Evolutionary conservation across 345 rosid genomes (phyloP).

Genomic region (Iberis pinnata): DNA sequence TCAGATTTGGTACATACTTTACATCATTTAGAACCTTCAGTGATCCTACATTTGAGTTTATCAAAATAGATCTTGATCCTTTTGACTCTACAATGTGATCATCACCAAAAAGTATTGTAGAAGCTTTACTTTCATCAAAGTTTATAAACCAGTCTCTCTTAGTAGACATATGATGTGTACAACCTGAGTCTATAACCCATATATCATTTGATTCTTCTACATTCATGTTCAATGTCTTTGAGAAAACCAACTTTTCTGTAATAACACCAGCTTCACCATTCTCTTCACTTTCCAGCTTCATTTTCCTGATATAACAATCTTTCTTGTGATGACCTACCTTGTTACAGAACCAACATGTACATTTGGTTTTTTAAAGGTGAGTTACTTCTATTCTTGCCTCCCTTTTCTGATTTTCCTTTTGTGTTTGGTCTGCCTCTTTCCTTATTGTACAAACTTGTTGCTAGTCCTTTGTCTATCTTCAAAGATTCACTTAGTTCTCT

Average conservation of each 20-base stretch:
- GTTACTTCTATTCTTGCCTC: background rate
- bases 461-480: too few relatives aligned
- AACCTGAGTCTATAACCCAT: background rate
- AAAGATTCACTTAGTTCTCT: too few relatives aligned
- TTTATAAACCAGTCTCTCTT: background rate
- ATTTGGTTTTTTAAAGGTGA: background rate
- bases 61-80: too few relatives aligned
- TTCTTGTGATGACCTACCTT: background rate
- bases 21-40: too few relatives aligned
- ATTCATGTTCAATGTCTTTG: background rate
- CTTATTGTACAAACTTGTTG: too few relatives aligned
- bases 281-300: background rate
- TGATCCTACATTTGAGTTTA: too few relatives aligned
- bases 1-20: too few relatives aligned
- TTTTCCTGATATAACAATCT: background rate
- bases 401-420: too few relatives aligned
- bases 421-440: too few relatives aligned
- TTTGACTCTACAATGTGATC: background rate
- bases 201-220: background rate
- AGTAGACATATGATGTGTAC: background rate
- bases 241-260: background rate
- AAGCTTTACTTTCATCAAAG: background rate
- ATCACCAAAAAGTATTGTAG: background rate
- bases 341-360: background rate
- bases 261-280: background rate